phyloP scores from a whole-genome alignment of 2,329 filamentous ascomycete genomes.

The Esteya vermicola region DNA sequence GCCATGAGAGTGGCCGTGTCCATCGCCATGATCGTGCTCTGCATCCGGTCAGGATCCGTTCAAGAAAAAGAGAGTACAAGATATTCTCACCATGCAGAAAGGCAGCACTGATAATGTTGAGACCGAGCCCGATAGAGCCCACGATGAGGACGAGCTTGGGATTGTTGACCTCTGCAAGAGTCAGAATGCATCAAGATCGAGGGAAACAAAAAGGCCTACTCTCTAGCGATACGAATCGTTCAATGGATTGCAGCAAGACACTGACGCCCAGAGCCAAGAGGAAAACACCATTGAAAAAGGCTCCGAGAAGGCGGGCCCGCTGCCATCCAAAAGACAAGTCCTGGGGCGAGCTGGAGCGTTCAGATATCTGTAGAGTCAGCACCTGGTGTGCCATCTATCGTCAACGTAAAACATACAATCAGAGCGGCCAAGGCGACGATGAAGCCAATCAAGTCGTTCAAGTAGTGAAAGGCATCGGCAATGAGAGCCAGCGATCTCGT shows the following conservation, averaged over 20 bases:
- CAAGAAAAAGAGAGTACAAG: too few relatives aligned
- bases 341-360: conserved; percentile 39
- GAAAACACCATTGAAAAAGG: conserved; percentile 71
- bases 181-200: too few relatives aligned
- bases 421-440: conserved; percentile 51
- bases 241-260: conserved; percentile 59
- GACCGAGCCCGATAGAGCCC: conserved; percentile 48
- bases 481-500: conserved; percentile 59
- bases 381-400: neutral
- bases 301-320: conserved; percentile 55
- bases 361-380: conserved; percentile 47
- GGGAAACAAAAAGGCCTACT: too few relatives aligned
- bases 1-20: conserved; percentile 17
- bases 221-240: conserved; percentile 48
- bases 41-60: neutral
- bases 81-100: conserved; percentile 46
- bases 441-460: conserved; percentile 60
- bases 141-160: conserved; percentile 55
- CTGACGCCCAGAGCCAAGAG: conserved; percentile 57
- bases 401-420: conserved; percentile 27
- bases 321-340: conserved; percentile 63
- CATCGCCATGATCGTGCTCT: conserved; percentile 3
- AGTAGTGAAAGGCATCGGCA: conserved; percentile 66
- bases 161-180: conserved; percentile 37
- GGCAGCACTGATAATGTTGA: conserved; percentile 53